These are phyloP conservation scores for Dendrobium catenatum DNA, from an alignment of 106 monocot genomes.

Conservation along the genomic window DNA sequence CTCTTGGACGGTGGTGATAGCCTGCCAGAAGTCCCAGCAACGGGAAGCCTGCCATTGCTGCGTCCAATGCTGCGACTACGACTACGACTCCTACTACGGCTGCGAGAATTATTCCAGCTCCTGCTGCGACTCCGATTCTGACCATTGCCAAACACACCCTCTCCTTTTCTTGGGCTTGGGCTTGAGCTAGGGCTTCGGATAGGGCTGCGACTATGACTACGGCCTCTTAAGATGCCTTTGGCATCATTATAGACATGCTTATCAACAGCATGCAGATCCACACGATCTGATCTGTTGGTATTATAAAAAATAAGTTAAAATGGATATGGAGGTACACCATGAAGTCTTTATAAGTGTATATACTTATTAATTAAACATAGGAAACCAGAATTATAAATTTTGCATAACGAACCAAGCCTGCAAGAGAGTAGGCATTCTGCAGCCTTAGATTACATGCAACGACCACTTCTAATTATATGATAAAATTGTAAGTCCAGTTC, in stretches of 20 bases:
- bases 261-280: conserved; percentile 6
- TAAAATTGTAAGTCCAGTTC: background rate
- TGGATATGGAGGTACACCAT: background rate
- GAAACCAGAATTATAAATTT: background rate
- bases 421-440: background rate
- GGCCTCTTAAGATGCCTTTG: conserved; percentile 9
- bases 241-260: background rate
- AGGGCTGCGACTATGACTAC: conserved; percentile 4
- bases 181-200: conserved; percentile 17
- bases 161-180: conserved; percentile 16
- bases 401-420: background rate
- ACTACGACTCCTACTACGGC: conserved; percentile 20
- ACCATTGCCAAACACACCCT: background rate
- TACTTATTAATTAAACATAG: background rate
- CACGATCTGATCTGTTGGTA: conserved; percentile 7
- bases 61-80: conserved; percentile 15
- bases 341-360: no score
- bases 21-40: background rate
- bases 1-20: conserved; percentile 3
- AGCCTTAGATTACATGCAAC: no score
- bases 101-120: conserved; percentile 5
- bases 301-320: background rate
- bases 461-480: no score
- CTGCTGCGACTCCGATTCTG: conserved; percentile 16
- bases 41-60: background rate